Conservation (phyloP, 2,329 filamentous ascomycete species). For the Monosporascus cannonballus region DNA sequence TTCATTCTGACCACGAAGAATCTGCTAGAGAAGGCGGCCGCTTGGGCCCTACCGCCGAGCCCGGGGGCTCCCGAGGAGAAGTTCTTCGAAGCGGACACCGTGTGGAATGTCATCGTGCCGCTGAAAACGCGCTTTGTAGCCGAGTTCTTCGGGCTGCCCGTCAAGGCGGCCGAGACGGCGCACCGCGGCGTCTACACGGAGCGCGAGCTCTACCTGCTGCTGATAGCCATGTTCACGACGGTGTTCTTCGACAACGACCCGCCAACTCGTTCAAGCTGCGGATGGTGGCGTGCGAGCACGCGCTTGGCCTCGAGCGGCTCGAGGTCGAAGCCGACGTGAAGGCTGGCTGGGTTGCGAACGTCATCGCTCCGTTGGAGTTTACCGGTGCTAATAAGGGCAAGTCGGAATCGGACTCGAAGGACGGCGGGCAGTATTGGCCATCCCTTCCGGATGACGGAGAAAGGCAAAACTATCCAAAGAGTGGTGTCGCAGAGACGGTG, state of each 20-base stretch:
- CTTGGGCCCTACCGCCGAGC: too few species aligned
- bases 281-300: conserved; percentile 41
- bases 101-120: too few species aligned
- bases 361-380: conserved; percentile 27
- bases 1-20: too few species aligned
- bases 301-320: conserved; percentile 44
- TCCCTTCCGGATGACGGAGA: conserved; percentile 44
- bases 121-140: too few species aligned
- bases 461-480: conserved; percentile 46
- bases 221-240: too few species aligned
- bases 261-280: conserved; percentile 51
- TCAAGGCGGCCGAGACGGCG: too few species aligned
- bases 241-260: conserved; percentile 52
- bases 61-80: too few species aligned
- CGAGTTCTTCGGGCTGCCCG: too few species aligned
- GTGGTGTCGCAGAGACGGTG: conserved; percentile 49
- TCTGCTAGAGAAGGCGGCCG: too few species aligned
- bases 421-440: conserved; percentile 37
- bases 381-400: neutral
- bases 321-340: conserved; percentile 43
- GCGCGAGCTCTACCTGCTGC: too few species aligned
- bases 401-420: conserved; percentile 23
- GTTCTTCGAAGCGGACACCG: too few species aligned
- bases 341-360: conserved; percentile 39
- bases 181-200: too few species aligned